Percentiles rank a stretch among this genome's conserved stretches.
Conservation (phyloP, 75 land plant species). For the Cryptomeria japonica region DNA sequence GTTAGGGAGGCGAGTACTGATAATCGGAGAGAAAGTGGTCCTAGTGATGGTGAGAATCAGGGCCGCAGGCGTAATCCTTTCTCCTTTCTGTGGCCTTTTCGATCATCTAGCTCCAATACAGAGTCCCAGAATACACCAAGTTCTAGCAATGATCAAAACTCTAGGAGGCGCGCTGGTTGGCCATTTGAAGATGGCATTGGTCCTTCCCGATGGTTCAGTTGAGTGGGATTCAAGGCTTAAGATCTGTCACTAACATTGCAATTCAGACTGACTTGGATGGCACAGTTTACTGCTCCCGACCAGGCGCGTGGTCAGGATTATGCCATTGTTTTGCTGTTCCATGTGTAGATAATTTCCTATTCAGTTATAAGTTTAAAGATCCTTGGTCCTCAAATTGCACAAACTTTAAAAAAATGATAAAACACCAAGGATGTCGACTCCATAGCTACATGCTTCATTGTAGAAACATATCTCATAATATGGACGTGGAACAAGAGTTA, state of each 20-base stretch:
- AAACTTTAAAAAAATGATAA: neutral
- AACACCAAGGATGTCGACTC: neutral
- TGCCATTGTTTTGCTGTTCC: neutral
- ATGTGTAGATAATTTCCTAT: neutral
- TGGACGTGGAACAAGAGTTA: neutral
- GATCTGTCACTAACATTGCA: neutral
- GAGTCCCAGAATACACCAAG: conserved; percentile 23
- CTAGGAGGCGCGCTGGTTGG: conserved; percentile 34
- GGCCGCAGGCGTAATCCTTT: conserved; percentile 33
- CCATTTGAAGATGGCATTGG: conserved; percentile 26
- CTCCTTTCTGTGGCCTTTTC: conserved; percentile 60
- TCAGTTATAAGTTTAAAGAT: neutral
- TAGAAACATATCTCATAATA: neutral
- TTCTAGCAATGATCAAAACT: conserved; percentile 18
- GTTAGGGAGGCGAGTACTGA: conserved; percentile 13
- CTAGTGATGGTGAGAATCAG: conserved; percentile 18
- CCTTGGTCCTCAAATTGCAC: neutral
- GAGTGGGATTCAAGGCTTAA: neutral
- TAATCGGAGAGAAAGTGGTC: conserved; percentile 3
- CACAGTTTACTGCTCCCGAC: neutral
- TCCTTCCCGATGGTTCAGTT: conserved; percentile 5
- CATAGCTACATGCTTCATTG: neutral
- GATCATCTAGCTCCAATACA: conserved; percentile 50
- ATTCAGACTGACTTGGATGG: neutral
- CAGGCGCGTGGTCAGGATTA: neutral